Evolutionary conservation across 129 eudicot genomes (phyloP).

Genomic region (Centella asiatica): DNA sequence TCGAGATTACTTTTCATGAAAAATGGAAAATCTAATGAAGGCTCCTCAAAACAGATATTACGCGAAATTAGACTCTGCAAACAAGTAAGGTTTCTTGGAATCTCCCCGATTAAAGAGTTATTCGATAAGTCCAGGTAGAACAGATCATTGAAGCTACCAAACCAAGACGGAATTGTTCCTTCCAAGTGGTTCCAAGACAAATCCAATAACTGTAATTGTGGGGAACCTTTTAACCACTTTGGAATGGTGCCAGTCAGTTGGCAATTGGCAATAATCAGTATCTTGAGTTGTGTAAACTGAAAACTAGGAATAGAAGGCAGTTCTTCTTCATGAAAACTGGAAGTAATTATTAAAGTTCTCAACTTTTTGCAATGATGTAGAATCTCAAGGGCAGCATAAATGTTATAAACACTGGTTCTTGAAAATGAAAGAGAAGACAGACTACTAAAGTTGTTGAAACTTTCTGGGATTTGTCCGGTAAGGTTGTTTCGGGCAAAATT

Average conservation of each 20-base stretch:
- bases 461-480: conserved; percentile 44
- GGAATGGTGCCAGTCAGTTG: conserved; percentile 50
- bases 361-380: conserved; percentile 51
- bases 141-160: conserved; percentile 32
- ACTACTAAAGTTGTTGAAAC: conserved; percentile 38
- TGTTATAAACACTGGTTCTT: conserved; percentile 40
- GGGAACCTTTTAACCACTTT: conserved; percentile 33
- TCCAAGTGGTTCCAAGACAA: conserved; percentile 47
- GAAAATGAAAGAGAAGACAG: conserved; percentile 51
- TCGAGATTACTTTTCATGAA: conserved; percentile 28
- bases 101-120: conserved; percentile 43
- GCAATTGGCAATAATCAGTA: conserved; percentile 48
- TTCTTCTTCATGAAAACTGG: conserved; percentile 40
- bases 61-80: conserved; percentile 27
- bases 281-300: conserved; percentile 31
- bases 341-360: conserved; percentile 44
- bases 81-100: conserved; percentile 40
- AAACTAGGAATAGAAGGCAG: conserved; percentile 29
- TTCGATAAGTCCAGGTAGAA: conserved; percentile 61
- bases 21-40: conserved; percentile 45
- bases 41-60: conserved; percentile 23
- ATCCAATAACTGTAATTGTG: conserved; percentile 46
- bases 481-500: conserved; percentile 44
- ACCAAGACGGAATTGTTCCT: conserved; percentile 54
- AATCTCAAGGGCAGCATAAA: conserved; percentile 31